Conservation (phyloP, 352 stramenopile species). For the Peronospora destructor region DNA sequence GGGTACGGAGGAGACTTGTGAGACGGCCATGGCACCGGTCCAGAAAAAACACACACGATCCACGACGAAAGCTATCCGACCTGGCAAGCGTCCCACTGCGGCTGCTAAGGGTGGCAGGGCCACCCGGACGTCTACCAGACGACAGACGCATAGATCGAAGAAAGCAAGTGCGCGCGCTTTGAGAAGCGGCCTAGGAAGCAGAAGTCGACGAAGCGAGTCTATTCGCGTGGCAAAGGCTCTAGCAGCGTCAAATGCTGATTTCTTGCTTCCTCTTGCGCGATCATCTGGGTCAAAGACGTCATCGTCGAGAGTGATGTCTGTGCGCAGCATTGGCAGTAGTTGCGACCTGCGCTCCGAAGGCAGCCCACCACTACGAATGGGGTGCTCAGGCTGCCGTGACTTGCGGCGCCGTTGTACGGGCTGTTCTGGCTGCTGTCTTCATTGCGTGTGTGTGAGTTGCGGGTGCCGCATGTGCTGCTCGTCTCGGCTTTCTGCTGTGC, state of each 20-base stretch:
- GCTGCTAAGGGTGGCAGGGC: slow-evolving; percentile 8
- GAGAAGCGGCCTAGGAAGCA: slow-evolving; percentile 13
- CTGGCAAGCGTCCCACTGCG: slow-evolving; percentile 10
- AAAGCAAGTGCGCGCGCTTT: slow-evolving; percentile 8
- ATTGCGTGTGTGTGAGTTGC: slow-evolving; percentile 66
- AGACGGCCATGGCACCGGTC: not conserved
- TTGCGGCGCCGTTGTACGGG: slow-evolving; percentile 50
- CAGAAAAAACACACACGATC: slow-evolving; percentile 14
- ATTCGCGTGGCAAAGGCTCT: slow-evolving; percentile 29
- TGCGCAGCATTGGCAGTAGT: slow-evolving; percentile 16
- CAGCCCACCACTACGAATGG: slow-evolving; percentile 43
- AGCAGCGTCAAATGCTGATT: slow-evolving; percentile 14
- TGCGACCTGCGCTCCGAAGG: slow-evolving; percentile 7
- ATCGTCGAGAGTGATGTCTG: slow-evolving; percentile 17
- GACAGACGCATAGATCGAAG: slow-evolving; percentile 13
- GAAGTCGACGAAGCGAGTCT: slow-evolving; percentile 23
- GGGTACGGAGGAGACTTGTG: slow-evolving; percentile 20
- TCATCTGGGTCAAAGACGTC: slow-evolving; percentile 15
- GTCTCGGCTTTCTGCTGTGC: slow-evolving; percentile 40
- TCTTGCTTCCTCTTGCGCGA: slow-evolving; percentile 7
- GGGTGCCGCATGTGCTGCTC: slow-evolving; percentile 72
- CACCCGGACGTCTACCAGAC: slow-evolving; percentile 9
- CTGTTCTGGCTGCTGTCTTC: slow-evolving; percentile 56
- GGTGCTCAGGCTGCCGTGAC: slow-evolving; percentile 58
- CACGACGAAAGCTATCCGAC: slow-evolving; percentile 10